Conservation (phyloP, 1,139 yeast species). For the Debaryomycetaceae sp. region DNA sequence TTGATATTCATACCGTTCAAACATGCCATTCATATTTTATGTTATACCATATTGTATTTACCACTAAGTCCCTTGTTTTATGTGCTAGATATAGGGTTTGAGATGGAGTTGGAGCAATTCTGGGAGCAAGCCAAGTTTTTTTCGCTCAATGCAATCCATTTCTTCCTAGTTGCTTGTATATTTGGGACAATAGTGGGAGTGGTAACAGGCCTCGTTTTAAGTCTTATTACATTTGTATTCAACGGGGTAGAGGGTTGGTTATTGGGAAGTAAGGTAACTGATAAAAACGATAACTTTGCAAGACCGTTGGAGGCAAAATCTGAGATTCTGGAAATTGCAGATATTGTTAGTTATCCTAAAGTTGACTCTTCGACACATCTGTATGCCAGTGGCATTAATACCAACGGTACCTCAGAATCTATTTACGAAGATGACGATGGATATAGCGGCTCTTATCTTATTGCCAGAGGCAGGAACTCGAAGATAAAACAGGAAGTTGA, state of each 20-base stretch:
- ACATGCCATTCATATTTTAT: conserved; percentile 10
- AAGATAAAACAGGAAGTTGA: neutral
- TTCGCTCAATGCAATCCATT: conserved; percentile 16
- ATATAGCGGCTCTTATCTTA: conserved; percentile 8
- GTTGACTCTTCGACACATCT: neutral
- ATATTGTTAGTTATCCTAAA: neutral
- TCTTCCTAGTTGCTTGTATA: conserved; percentile 19
- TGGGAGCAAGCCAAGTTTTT: conserved; percentile 11
- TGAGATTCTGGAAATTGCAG: neutral
- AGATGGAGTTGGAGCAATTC: conserved; percentile 7
- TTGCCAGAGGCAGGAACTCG: neutral
- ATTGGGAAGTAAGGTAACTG: neutral
- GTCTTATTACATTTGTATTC: conserved; percentile 6
- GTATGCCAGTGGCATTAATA: neutral
- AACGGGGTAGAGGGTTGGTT: neutral
- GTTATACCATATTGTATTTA: conserved; percentile 15
- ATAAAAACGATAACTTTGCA: neutral
- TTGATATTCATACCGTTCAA: conserved; percentile 2
- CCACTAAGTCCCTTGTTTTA: conserved; percentile 21
- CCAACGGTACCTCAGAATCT: neutral
- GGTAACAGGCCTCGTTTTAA: conserved; percentile 13
- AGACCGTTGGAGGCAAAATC: neutral
- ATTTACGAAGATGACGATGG: conserved; percentile 17
- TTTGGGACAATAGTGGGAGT: conserved; percentile 21
- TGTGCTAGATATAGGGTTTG: conserved; percentile 11